These are phyloP conservation scores for Linnemannia hyalina DNA, from an alignment of 192 early-diverging fungal genomes.

Conservation along the genomic window DNA sequence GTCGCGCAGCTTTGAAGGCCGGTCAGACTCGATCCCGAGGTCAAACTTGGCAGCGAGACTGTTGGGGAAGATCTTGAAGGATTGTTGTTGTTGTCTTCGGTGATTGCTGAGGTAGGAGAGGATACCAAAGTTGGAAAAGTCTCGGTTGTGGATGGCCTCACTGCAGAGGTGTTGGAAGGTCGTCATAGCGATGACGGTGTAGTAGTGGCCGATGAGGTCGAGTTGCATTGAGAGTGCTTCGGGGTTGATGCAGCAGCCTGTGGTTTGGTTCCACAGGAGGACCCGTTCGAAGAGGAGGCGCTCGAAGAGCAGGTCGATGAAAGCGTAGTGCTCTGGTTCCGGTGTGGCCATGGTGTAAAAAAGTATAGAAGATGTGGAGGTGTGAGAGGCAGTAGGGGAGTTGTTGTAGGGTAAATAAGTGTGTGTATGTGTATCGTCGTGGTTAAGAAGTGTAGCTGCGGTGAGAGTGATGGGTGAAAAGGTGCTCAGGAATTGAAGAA, in stretches of 20 bases:
- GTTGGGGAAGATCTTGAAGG: conserved; percentile 8
- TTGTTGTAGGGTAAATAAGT: background rate
- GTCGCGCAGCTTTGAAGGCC: background rate
- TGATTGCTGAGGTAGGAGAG: background rate
- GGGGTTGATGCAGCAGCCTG: background rate
- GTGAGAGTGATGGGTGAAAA: background rate
- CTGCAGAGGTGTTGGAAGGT: background rate
- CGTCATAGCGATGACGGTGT: background rate
- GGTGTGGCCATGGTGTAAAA: background rate
- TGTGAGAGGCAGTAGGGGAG: background rate
- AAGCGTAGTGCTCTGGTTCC: background rate
- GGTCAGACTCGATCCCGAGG: background rate
- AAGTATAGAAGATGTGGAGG: no score
- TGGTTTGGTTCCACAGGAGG: background rate
- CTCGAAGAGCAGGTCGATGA: conserved; percentile 14
- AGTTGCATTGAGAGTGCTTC: background rate
- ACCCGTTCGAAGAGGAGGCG: background rate
- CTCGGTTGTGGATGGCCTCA: background rate
- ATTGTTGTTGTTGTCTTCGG: background rate
- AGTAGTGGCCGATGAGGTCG: conserved; percentile 7
- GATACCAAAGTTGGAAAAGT: background rate
- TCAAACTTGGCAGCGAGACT: conserved; percentile 8
- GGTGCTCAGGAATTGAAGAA: no score
- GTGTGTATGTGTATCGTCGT: background rate
- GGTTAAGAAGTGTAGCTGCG: background rate